Percentiles rank a stretch among this genome's conserved stretches.
Conservation (phyloP, 176 grass and related monocot species). For the Cocos nucifera region DNA sequence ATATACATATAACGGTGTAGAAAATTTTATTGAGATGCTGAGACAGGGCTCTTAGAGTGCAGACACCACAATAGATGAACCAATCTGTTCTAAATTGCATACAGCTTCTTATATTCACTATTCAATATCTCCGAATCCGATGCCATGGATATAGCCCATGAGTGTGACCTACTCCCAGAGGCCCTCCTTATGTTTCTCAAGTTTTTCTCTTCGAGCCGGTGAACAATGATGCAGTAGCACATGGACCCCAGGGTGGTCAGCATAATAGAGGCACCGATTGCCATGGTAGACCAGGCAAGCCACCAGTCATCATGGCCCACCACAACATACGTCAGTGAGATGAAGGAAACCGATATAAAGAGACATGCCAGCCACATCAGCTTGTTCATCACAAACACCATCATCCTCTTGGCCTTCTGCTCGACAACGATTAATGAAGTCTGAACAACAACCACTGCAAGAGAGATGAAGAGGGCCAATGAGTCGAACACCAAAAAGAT, state of each 20-base stretch:
- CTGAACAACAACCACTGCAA: conserved; percentile 77
- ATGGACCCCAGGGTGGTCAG: conserved; percentile 66
- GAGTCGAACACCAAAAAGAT: conserved; percentile 81
- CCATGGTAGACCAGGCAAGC: conserved; percentile 96
- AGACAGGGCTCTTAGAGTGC: too few relatives aligned
- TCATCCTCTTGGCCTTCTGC: conserved; percentile 83
- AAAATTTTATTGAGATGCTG: too few relatives aligned
- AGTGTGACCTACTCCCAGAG: conserved; percentile 55
- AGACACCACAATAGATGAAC: background rate
- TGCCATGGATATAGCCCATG: conserved; percentile 48
- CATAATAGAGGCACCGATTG: conserved; percentile 66
- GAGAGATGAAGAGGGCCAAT: conserved; percentile 80
- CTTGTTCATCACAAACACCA: conserved; percentile 99
- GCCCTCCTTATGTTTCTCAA: conserved; percentile 65
- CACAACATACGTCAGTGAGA: conserved; percentile 78
- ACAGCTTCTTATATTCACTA: conserved; percentile 80
- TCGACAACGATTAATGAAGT: conserved; percentile 92
- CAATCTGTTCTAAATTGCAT: conserved; percentile 40
- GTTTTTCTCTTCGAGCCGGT: conserved; percentile 85
- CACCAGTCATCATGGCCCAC: conserved; percentile 53
- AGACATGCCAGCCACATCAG: conserved; percentile 91
- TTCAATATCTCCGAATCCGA: conserved; percentile 71
- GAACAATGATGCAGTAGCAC: conserved; percentile 74
- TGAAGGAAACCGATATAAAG: conserved; percentile 82
- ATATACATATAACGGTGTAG: too few relatives aligned